Evolutionary conservation across 192 early-diverging fungal species (phyloP), one percentile per base, ranked within the genome.

Genomic region (Jimgerdemannia flammicorona): DNA sequence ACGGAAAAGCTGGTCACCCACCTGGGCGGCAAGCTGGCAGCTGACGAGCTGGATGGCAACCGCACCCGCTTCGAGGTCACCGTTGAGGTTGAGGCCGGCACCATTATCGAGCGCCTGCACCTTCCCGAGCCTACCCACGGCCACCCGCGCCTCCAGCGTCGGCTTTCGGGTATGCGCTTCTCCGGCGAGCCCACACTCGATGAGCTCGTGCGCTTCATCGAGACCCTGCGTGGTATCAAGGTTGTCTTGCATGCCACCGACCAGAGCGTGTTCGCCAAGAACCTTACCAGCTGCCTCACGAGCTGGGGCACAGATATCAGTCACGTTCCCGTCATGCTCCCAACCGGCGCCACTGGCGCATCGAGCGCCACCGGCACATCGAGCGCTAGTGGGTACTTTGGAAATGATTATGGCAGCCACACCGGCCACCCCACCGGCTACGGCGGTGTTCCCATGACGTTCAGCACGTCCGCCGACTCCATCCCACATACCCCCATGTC

Each of bases 251-350:
- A 86, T 75, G 84, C 89, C 0, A 78, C 71, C 20, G 83, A 86
- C 11, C 77, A 87, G 18, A 87, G 86, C 17, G 75, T 79, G 4
- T 90, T 90, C 75, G 87, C 87, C 3, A 80, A 84, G 66, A 84
- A 83, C 64, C 75, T 90, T 18, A 84, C 82, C 0, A 81, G 81
- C 43, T 87, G 84, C 72, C 78, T 90, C 44, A 84, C 84, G 14
- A 78, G 79, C 4, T 90, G 86, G 87, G 80, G 82, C 68, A 80
- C 83, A n/a, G 79, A 82, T 71, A 84, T 88, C 40, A 80, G 77
- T 9, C 83, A 86, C 77, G 73, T 81, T 1, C 84, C 84, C 2
- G 74, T 83, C 3, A 43, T n/a, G 2, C 67, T 65, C 3, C 71
- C 11, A 14, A 10, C 49, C 8, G 49, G 14, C 14, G 14, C 49